Base-by-base conservation (phyloP, 106 monocot genomes). In the Dioscorea dumetorum region DNA sequence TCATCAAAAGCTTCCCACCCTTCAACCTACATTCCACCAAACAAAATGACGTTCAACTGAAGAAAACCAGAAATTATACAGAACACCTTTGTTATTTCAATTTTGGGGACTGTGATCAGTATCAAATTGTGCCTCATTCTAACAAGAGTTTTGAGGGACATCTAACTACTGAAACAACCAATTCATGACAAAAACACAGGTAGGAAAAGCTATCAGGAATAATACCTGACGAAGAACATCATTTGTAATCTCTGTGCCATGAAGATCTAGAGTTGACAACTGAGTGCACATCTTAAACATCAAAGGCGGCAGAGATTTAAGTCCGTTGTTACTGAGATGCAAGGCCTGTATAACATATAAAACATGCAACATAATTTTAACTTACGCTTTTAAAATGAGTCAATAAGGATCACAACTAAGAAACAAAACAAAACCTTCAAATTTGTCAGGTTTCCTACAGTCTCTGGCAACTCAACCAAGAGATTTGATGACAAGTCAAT, bases 1-100 rank as follows among this genome's bases (percentile, higher is more conserved):
- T 81, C 75, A 58, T 99, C 97, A 73, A 99, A 99, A 52, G 74
- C 87, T 74, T 92, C 84, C 92, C 92, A 99, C 34, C 97, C 97
- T 66, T 92, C 84, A 14, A 85, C 49, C 97, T 99, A 67, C 60
- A 35, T 28, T 28, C 23, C 18, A 56, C 4, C 12, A 33, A 7
- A 33, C 13, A 63, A 11, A 33, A 63, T 54, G 41, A 41, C 0
- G 41, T 41, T 41, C 41, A 41, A 6, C 41, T 41, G 41, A 41
- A 41, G 41, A 41, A 41, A 41, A 41, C 41, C 41, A 41, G 41
- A 1, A 41, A 8, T 28, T 28, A 28, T 28, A 28, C 1, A 28
- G 28, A 1, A 28, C 2, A 28, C 28, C 1, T 28, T 3, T 3
- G 28, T 28, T 28, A 28, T 28, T 28, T 28, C 28, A 28, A 28